Base-by-base conservation (phyloP, 495 filamentous ascomycete species). In the Aspergillus nidulans region DNA sequence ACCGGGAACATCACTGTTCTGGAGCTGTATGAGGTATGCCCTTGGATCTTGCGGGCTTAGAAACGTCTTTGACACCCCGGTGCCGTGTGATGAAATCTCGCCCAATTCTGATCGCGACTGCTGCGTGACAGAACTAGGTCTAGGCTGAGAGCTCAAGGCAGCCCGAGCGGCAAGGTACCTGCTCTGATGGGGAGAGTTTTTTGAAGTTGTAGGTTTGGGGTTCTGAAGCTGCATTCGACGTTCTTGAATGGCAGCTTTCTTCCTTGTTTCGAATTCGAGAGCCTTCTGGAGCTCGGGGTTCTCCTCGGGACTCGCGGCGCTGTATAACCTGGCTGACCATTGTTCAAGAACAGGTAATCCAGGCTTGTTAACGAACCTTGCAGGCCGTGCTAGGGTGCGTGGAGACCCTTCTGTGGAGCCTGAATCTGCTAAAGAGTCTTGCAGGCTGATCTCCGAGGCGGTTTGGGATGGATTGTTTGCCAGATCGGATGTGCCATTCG, bases 181-280 rank as follows among this genome's bases (percentile, higher is more conserved):
- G 45, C 58, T 77, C 25, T 50, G 56, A 51, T 76, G 73, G 1
- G 70, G 70, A 0, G 68, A 70, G 12, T 65, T 60, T 5, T 59
- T 46, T 3, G 56, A 52, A 16, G 26, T 52, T 7, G 56, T 45
- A 3, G 47, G 16, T 13, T 1, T 21, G 13, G 39, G 18, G 19
- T 15, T 36, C 15, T 32, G 47, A 2, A 53, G 45, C 9, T 64
- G 63, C 20, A 57, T 49, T 9, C 72, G 69, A 21, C 58, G 55
- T 25, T 52, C 53, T 39, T 63, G 53, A 12, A 70, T 73, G 13
- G 68, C 74, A 18, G 71, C 68, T 56, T 62, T 69, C 57, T 77
- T 76, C n/a, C 73, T 63, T 6, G 47, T 57, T 46, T 76, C 74
- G 40, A 76, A 76, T 19, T 76, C 74, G 13, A 76, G 60, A 10